phyloP scores from a whole-genome alignment of 805 yeast species.

The Blastobotrys terrestris region DNA sequence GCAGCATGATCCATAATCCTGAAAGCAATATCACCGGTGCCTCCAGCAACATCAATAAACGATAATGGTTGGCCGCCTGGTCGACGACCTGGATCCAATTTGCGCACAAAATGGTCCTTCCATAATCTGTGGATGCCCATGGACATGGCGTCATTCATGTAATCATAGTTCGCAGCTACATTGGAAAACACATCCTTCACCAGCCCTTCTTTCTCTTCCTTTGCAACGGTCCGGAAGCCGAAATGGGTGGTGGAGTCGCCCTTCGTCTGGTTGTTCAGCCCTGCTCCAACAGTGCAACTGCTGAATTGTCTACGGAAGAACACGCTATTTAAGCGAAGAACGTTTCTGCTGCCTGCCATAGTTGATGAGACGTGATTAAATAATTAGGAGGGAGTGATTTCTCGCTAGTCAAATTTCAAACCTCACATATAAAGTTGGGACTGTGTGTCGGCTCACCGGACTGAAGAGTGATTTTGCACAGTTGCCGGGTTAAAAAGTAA shows the following conservation, averaged over 20 bases:
- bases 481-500: too few relatives aligned
- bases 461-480: too few relatives aligned
- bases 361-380: too few relatives aligned
- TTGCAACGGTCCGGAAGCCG: slow-evolving; percentile 79
- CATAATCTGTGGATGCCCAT: slow-evolving; percentile 91
- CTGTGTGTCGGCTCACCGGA: too few relatives aligned
- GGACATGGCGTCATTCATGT: slow-evolving; percentile 98
- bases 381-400: not conserved
- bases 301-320: not conserved
- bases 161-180: slow-evolving; percentile 89
- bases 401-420: not conserved
- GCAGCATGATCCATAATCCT: slow-evolving; percentile 91
- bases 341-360: not conserved
- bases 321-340: not conserved
- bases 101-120: slow-evolving; percentile 85
- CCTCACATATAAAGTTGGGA: not conserved
- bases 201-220: slow-evolving; percentile 64
- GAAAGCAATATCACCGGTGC: slow-evolving; percentile 97
- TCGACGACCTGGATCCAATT: slow-evolving; percentile 88
- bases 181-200: slow-evolving; percentile 84
- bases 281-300: not conserved
- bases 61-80: slow-evolving; percentile 79
- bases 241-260: slow-evolving; percentile 61
- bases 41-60: slow-evolving; percentile 96
- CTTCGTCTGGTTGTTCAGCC: not conserved